Conservation (phyloP, 1,284 basidiomycete genomes). For the Puccinia hordei region DNA sequence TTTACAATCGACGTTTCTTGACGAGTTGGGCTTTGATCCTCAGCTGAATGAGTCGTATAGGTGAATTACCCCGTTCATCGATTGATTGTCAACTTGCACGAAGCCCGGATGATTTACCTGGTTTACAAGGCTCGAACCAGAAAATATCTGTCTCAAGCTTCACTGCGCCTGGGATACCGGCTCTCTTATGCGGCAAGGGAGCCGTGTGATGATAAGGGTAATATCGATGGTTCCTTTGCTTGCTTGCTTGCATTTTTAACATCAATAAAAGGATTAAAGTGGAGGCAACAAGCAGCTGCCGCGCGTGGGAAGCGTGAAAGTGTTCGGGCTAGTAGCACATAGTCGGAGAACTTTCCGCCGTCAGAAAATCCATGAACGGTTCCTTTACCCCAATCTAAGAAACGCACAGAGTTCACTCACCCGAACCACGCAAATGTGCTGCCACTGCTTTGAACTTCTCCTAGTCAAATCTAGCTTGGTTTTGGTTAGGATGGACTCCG, state of each 20-base stretch:
- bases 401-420: no score
- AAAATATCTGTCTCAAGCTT: not conserved
- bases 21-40: not conserved
- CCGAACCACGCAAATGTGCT: no score
- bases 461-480: no score
- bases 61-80: not conserved
- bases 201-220: not conserved
- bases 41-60: not conserved
- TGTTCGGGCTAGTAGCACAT: not conserved
- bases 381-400: no score
- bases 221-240: not conserved
- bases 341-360: not conserved
- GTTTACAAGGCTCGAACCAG: not conserved
- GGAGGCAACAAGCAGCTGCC: not conserved
- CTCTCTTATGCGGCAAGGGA: not conserved
- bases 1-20: not conserved
- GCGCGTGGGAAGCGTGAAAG: not conserved
- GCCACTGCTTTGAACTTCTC: no score
- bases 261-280: not conserved
- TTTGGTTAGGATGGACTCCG: no score
- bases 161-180: not conserved
- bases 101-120: not conserved
- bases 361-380: not conserved
- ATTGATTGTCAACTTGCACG: not conserved
- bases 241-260: not conserved